Base-by-base conservation (phyloP, 208 protist genomes). In the Wallacemonas sp. region DNA sequence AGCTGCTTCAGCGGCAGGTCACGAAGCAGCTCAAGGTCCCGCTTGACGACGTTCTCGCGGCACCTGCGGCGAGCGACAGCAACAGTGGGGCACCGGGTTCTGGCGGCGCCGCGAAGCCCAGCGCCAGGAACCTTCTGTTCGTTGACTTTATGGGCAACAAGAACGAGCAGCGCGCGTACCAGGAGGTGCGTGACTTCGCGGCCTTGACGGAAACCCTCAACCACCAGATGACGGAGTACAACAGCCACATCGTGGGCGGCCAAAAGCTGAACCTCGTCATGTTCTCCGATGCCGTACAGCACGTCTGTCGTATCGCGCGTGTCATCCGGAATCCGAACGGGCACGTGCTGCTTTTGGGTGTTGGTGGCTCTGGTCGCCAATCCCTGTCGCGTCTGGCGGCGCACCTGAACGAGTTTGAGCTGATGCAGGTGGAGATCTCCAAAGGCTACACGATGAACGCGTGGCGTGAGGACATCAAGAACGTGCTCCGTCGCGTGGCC, bases 311-410 rank as follows among this genome's bases (percentile, higher is more conserved):
- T 57, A 99, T 99, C 68, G 84, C 92, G 23, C 88, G 98, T 36
- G 95, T 98, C 49, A 90, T 99, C 63, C 72, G 97, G 26, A 98
- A 98, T 66, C 97, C 98, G 5, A 88, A 92, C 55, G 98, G 98
- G 11, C 97, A 99, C 72, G 91, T 94, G 24, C 79, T 99, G 56
- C 84, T 99, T 17, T 81, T 99, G 0, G 98, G 98, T 57, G 97
- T 99, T 17, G 98, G 98, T 47, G 98, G 98, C n/a, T 98, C 92
- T 61, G 98, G 98, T 17, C 80, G 98, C 8, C 97, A 99, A 80
- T 98, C 92, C 6, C 78, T 99, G 6, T 97, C 97, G 32, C 84
- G 95, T 14, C 81, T 99, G 17, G 97, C 98, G 0, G 93, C 97
- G 3, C 95, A 94, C 73, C 71, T 99, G 17, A 87, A 87, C 55